phyloP scores from a whole-genome alignment of 2,329 filamentous ascomycete species.

The Xylaria polymorpha region DNA sequence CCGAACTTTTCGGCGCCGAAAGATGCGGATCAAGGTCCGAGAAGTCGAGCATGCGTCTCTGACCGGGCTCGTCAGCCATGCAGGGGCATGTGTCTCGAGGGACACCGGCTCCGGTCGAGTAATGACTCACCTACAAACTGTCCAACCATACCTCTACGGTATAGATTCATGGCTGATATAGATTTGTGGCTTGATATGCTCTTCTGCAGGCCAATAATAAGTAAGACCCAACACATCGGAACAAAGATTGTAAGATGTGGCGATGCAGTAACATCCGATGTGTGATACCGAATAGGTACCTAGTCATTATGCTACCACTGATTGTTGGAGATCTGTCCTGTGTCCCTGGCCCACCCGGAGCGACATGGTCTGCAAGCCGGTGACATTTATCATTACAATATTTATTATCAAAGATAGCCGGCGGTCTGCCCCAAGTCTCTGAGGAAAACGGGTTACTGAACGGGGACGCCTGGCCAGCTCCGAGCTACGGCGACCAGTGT shows the following conservation, averaged over 20 bases:
- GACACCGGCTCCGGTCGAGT: background rate
- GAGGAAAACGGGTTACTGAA: too few relatives aligned
- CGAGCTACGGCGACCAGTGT: conserved; percentile 32
- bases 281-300: conserved; percentile 1
- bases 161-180: background rate
- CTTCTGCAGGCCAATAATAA: background rate
- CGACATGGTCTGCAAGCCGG: conserved; percentile 8
- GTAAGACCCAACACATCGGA: background rate
- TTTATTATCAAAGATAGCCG: conserved; percentile 10
- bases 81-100: background rate
- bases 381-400: conserved; percentile 4
- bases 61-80: background rate
- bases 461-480: conserved; percentile 14
- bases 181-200: background rate
- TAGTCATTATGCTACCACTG: background rate
- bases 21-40: conserved; percentile 2
- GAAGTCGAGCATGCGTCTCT: background rate
- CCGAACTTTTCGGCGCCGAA: conserved; percentile 15
- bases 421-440: conserved; percentile 4
- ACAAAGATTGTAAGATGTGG: background rate
- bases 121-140: background rate
- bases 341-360: conserved; percentile 10
- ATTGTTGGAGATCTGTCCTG: background rate
- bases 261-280: conserved; percentile 5
- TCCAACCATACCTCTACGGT: background rate